Evolutionary conservation across 768 basidiomycete genomes (phyloP).

Genomic region (Leucocoprinus birnbaumii): DNA sequence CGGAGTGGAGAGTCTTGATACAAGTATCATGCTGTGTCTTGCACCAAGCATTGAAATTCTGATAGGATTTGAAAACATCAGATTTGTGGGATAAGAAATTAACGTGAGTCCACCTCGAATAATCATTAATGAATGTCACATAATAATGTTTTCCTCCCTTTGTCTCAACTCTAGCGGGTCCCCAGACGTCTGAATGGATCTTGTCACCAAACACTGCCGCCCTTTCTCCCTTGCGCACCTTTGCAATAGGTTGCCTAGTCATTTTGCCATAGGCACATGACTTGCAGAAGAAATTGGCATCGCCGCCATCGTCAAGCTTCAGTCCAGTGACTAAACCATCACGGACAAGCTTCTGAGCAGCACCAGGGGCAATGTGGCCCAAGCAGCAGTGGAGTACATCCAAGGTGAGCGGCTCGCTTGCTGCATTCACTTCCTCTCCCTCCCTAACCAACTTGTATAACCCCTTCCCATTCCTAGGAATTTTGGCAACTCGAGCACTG

Average conservation of each 20-base stretch:
- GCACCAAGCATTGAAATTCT: slow-evolving; percentile 24
- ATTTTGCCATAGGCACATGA: slow-evolving; percentile 25
- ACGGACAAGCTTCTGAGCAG: slow-evolving; percentile 20
- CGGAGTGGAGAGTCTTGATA: slow-evolving; percentile 28
- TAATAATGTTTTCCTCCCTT: slow-evolving; percentile 23
- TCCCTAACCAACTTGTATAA: not conserved
- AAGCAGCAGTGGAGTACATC: not conserved
- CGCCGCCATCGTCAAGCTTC: slow-evolving; percentile 21
- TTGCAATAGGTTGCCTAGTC: slow-evolving; percentile 27
- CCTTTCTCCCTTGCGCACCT: slow-evolving; percentile 21
- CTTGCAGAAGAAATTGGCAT: slow-evolving; percentile 12
- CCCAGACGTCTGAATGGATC: slow-evolving; percentile 37
- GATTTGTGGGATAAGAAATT: slow-evolving; percentile 16
- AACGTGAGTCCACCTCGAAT: slow-evolving; percentile 13
- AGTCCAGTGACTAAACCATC: slow-evolving; percentile 26
- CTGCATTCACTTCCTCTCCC: slow-evolving; percentile 4
- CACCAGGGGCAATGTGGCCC: not conserved
- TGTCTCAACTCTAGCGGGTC: slow-evolving; percentile 23
- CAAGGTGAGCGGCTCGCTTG: not conserved
- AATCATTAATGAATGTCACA: slow-evolving; percentile 28
- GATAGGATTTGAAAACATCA: slow-evolving; percentile 22
- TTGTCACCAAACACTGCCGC: slow-evolving; percentile 14
- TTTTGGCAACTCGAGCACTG: slow-evolving; percentile 14
- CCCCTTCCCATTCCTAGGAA: slow-evolving; percentile 9
- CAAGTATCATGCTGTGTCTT: slow-evolving; percentile 21